Base-by-base conservation (phyloP, 805 yeast genomes). In the Kluyveromyces aestuarii region DNA sequence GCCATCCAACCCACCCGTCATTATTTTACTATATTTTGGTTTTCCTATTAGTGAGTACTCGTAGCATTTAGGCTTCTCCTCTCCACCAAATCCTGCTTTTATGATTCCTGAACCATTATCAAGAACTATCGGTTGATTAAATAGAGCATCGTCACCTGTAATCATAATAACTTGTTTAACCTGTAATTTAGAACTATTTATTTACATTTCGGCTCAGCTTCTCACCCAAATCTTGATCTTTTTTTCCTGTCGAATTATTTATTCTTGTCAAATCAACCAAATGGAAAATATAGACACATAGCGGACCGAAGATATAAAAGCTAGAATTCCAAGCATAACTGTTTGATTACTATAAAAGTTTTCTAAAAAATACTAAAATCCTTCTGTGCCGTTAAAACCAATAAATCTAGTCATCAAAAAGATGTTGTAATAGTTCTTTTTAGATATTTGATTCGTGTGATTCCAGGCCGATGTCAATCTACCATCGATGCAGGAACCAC, bases 81-180 rank as follows among this genome's bases (percentile, higher is more conserved):
- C 95, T 19, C 97, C 96, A 0, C 96, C 95, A 65, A 90, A 87
- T 1, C 98, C 97, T 1, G 95, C 87, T 61, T 88, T 85, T 48
- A 90, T 71, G 37, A 76, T 74, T 1, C 96, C 95, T 2, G 96
- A 83, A 8, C 98, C 96, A 66, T 81, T 82, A 62, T 84, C 91
- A n/a, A 84, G 68, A 37, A 84, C 88, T 35, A 84, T 71, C 2
- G 90, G 89, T 63, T 84, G 91, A 58, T 83, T 83, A 48, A 77
- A 72, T 19, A 80, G 64, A 27, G 37, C 47, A 19, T 46, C 49
- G 21, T 33, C 47, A 18, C 48, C 51, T 25, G 45, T 42, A 47
- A 30, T 11, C 35, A 30, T 30, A 30, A 30, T 30, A 30, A 7
- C 14, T 13, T 30, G 14, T 30, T 5, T 30, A 30, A 30, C 4